Evolutionary conservation across 495 filamentous ascomycete species (phyloP).

Genomic region (Podospora sp.): DNA sequence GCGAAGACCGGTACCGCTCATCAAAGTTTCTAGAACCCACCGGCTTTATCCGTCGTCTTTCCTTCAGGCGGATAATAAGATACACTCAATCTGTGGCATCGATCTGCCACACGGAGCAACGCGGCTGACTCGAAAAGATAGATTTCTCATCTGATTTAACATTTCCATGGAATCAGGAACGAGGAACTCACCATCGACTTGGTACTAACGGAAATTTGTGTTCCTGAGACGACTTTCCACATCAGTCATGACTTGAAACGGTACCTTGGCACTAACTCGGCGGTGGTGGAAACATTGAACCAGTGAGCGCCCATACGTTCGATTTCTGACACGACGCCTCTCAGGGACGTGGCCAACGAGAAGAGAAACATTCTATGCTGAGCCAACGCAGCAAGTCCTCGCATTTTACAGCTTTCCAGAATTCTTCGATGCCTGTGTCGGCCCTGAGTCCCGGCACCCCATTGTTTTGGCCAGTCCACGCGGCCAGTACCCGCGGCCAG

Average conservation of each 20-base stretch:
- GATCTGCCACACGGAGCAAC: background rate
- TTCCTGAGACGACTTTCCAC: slow-evolving; percentile 31
- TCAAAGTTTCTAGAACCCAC: slow-evolving; percentile 21
- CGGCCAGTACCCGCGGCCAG: too few relatives aligned
- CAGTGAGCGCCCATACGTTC: background rate
- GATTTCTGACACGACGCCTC: background rate
- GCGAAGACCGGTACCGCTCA: slow-evolving; percentile 13
- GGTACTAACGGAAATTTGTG: slow-evolving; percentile 20
- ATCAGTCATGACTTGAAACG: slow-evolving; percentile 22
- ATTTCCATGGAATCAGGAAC: background rate
- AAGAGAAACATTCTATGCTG: background rate
- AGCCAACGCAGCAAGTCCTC: background rate
- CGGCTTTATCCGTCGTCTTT: slow-evolving; percentile 21
- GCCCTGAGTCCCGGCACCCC: background rate
- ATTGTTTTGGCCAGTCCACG: background rate
- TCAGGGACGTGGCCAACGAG: background rate
- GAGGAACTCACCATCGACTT: background rate
- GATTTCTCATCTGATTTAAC: slow-evolving; percentile 8
- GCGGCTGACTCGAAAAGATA: background rate
- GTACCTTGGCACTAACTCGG: slow-evolving; percentile 21
- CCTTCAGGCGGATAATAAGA: slow-evolving; percentile 25
- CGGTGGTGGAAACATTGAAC: slow-evolving; percentile 4
- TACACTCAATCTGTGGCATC: slow-evolving; percentile 11
- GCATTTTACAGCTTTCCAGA: slow-evolving; percentile 7
- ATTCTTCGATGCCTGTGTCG: slow-evolving; percentile 9